Percentiles rank a stretch among this genome's conserved stretches.
Evolutionary conservation across 768 basidiomycete species (phyloP).

Genomic region (Tulasnella sp.): DNA sequence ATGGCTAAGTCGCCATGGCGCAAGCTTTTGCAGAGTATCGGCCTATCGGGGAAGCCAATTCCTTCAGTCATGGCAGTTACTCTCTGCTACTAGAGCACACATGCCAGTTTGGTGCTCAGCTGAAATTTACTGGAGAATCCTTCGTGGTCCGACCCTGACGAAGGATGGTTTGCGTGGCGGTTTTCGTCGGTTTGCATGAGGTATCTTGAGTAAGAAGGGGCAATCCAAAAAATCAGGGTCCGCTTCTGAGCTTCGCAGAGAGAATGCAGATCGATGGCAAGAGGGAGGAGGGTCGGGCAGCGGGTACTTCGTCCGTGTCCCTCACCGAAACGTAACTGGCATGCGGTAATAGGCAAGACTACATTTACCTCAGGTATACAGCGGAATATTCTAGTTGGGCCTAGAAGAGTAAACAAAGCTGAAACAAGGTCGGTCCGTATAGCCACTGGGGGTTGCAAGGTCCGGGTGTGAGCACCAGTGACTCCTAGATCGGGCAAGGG

Average conservation of each 20-base stretch:
- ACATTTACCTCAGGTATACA: too few species aligned
- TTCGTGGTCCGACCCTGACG: background rate
- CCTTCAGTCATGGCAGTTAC: background rate
- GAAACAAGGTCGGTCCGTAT: background rate
- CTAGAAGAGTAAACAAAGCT: background rate
- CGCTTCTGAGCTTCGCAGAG: too few species aligned
- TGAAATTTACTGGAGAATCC: background rate
- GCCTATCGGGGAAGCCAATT: background rate
- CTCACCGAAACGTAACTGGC: too few species aligned
- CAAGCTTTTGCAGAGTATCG: background rate
- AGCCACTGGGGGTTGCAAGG: background rate
- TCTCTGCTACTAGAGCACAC: background rate
- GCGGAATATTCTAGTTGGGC: background rate
- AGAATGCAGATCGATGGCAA: too few species aligned
- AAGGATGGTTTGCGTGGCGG: too few species aligned
- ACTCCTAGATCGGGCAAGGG: constrained; percentile 1
- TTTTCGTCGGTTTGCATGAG: too few species aligned
- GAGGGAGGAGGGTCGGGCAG: too few species aligned
- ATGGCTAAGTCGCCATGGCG: background rate
- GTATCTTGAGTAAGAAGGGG: too few species aligned
- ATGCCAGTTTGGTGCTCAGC: background rate
- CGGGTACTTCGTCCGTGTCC: too few species aligned
- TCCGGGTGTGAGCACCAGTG: constrained; percentile 5
- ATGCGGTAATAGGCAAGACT: too few species aligned
- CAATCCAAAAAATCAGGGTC: too few species aligned